These are phyloP conservation scores for Nakazawaea ishiwadae DNA, from an alignment of 805 yeast genomes.

Conservation along the genomic window DNA sequence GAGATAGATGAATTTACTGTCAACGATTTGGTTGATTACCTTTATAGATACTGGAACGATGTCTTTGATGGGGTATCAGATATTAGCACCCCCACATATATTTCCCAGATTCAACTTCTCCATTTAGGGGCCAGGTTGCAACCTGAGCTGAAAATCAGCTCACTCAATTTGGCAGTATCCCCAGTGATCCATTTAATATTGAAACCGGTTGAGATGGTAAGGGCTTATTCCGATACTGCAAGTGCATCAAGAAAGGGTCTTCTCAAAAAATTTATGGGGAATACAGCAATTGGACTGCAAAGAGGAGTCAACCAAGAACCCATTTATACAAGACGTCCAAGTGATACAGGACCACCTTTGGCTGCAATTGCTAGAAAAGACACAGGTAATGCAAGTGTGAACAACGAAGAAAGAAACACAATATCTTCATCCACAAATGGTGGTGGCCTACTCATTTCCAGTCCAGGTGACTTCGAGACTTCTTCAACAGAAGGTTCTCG, in stretches of 20 bases:
- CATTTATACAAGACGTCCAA: background rate
- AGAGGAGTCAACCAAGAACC: constrained; percentile 1
- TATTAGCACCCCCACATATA: constrained; percentile 17
- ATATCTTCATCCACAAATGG: background rate
- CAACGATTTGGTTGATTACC: constrained; percentile 24
- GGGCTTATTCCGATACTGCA: background rate
- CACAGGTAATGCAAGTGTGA: background rate
- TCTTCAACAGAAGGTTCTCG: background rate
- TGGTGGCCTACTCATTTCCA: background rate
- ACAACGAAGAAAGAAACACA: background rate
- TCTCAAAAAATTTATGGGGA: constrained; percentile 1
- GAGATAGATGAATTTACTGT: constrained; percentile 15
- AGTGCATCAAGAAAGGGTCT: background rate
- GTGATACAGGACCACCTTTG: background rate
- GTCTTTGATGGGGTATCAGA: constrained; percentile 14
- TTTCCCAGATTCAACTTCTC: constrained; percentile 26
- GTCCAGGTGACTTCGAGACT: background rate
- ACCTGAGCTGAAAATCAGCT: constrained; percentile 19
- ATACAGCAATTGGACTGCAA: constrained; percentile 6
- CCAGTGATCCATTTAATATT: constrained; percentile 25
- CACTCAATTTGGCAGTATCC: constrained; percentile 21
- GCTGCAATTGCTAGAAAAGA: background rate
- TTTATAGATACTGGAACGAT: constrained; percentile 21
- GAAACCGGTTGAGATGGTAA: constrained; percentile 22
- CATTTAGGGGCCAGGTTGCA: constrained; percentile 26